A percentile compares a stretch with the other conserved stretches of the same genome.
Conservation (phyloP, 1,284 basidiomycete species). For the Nidula niveotomentosa region DNA sequence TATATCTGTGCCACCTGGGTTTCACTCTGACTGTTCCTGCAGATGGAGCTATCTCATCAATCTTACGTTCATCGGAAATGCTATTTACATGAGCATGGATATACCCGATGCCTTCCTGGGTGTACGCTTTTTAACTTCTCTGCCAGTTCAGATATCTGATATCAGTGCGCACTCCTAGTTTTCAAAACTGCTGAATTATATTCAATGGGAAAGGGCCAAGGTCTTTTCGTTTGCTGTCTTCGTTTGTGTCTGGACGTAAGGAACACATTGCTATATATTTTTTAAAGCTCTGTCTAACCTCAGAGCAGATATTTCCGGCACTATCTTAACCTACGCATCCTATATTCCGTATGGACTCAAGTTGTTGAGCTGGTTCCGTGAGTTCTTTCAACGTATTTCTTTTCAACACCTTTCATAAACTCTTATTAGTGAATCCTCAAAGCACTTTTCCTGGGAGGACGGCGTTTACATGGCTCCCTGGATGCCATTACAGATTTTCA, state of each 20-base stretch:
- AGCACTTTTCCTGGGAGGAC: conserved; percentile 24
- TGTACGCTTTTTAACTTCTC: conserved; percentile 42
- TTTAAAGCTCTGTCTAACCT: not conserved
- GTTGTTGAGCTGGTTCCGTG: conserved; percentile 76
- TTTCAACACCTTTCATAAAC: not conserved
- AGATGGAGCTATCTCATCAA: conserved; percentile 90
- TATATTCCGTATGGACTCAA: conserved; percentile 86
- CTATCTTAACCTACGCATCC: conserved; percentile 86
- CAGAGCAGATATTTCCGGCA: conserved; percentile 88
- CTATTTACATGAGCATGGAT: conserved; percentile 97
- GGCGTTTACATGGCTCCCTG: conserved; percentile 77
- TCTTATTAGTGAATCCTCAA: not conserved
- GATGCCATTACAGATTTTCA: conserved; percentile 85
- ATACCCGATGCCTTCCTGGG: conserved; percentile 89
- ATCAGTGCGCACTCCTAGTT: conserved; percentile 40
- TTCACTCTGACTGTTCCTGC: conserved; percentile 4
- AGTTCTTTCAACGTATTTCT: conserved; percentile 26
- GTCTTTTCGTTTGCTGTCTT: conserved; percentile 69
- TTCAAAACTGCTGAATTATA: conserved; percentile 87
- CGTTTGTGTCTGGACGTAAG: conserved; percentile 81
- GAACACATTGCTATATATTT: conserved; percentile 11
- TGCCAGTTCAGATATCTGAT: not conserved
- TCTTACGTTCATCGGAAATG: conserved; percentile 87
- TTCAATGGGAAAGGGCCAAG: conserved; percentile 68
- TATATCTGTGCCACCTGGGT: conserved; percentile 1